Percentiles rank a stretch among this genome's conserved stretches.
These are phyloP conservation scores for Schizophyllum commune DNA, from an alignment of 1,284 basidiomycete species.

Conservation along the genomic window DNA sequence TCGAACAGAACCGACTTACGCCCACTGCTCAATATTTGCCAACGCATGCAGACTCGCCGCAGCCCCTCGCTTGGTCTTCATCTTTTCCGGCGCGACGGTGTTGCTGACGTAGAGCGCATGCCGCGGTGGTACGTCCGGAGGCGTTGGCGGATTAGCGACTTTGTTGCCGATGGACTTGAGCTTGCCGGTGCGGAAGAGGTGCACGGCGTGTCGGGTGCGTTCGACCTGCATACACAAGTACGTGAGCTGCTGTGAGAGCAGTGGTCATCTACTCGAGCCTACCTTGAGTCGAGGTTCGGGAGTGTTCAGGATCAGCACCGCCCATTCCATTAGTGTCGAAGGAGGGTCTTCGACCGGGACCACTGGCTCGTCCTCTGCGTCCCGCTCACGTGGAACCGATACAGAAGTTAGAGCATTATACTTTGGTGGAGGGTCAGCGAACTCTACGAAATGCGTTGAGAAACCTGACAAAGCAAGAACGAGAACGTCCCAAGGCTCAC, in stretches of 20 bases:
- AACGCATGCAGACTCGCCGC: slow-evolving; percentile 83
- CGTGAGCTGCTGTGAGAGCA: not conserved
- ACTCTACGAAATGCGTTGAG: slow-evolving; percentile 36
- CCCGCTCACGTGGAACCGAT: slow-evolving; percentile 3
- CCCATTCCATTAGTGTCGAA: slow-evolving; percentile 68
- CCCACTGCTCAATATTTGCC: slow-evolving; percentile 91
- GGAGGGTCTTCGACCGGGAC: slow-evolving; percentile 43
- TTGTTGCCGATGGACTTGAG: slow-evolving; percentile 60
- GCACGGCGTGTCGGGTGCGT: slow-evolving; percentile 62
- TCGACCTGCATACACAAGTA: slow-evolving; percentile 24
- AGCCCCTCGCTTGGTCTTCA: slow-evolving; percentile 58
- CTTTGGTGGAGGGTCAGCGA: slow-evolving; percentile 61
- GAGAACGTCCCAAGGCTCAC: slow-evolving; percentile 28
- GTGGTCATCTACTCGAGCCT: not conserved
- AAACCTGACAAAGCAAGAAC: not conserved
- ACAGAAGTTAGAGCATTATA: too few species aligned
- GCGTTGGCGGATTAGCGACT: slow-evolving; percentile 38
- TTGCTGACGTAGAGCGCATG: slow-evolving; percentile 44
- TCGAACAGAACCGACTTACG: slow-evolving; percentile 40
- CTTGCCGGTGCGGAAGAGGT: slow-evolving; percentile 63
- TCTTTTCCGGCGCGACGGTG: slow-evolving; percentile 55
- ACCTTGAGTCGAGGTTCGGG: slow-evolving; percentile 66
- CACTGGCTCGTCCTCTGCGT: slow-evolving; percentile 29
- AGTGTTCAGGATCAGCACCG: slow-evolving; percentile 68
- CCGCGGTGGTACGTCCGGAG: slow-evolving; percentile 66